Base-by-base conservation (phyloP, 306 rosid genomes). In the Quercus ilex region DNA sequence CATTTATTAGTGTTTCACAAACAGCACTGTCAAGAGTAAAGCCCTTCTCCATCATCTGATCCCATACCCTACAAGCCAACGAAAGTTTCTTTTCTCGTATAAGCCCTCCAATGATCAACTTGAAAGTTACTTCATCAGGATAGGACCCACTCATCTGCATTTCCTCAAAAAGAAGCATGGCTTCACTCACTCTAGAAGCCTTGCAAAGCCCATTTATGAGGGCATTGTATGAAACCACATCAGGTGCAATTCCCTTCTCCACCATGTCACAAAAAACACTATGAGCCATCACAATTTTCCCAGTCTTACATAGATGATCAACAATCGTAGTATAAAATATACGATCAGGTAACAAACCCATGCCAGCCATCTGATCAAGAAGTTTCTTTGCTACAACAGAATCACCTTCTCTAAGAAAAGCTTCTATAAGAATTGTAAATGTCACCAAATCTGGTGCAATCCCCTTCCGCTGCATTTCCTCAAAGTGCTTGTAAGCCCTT, bases 11-110 rank as follows among this genome's bases (percentile, higher is more conserved):
- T 74, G 88, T 78, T 80, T 92, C 73, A 23, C 97, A 95, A 74
- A 90, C 76, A 64, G 19, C 81, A 55, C 79, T 72, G 73, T 90
- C 97, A 78, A 95, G 98, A 11, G 93, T 94, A 81, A 88, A 89
- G 28, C 99, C 97, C 77, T 88, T 91, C 87, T 95, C 99, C 99
- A 95, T 95, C 97, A 92, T 95, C 87, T 87, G 92, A 84, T 91
- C 97, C 98, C 99, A 95, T 80, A 94, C 86, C 77, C 83, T 86
- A 80, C 92, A 89, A 52, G 99, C 97, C 79, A 76, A 79, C 8
- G 86, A 79, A 78, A 91, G 81, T 80, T 78, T 88, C 35, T 88
- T 88, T 76, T 77, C 96, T 74, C 74, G 86, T 78, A 92, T 69
- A 78, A 92, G 95, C 74, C 97, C 97, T 77, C 94, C 83, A 79